phyloP scores from a whole-genome alignment of 352 stramenopile species.

The Phytopythium aichiense region DNA sequence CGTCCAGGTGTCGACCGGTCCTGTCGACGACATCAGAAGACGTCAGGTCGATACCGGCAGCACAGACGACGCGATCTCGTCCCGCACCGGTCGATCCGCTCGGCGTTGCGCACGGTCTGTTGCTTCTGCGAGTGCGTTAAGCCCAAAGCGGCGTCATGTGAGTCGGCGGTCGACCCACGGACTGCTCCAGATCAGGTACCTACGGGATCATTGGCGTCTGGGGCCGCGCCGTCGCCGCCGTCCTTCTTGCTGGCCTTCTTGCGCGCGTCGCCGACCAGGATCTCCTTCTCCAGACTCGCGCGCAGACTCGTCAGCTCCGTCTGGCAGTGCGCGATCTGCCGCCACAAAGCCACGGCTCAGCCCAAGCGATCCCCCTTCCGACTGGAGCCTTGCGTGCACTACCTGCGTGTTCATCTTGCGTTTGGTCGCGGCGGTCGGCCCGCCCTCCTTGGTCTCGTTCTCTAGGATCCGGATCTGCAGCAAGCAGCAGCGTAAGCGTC shows the following conservation, averaged over 20 bases:
- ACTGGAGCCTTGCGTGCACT: background rate
- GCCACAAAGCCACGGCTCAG: background rate
- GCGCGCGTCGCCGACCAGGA: slow-evolving; percentile 44
- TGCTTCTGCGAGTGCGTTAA: slow-evolving; percentile 25
- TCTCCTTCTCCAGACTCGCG: slow-evolving; percentile 52
- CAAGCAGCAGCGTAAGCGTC: slow-evolving; percentile 9
- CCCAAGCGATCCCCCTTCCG: background rate
- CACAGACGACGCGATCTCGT: background rate
- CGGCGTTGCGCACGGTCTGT: slow-evolving; percentile 35
- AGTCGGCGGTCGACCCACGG: background rate
- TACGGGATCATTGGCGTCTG: slow-evolving; percentile 18
- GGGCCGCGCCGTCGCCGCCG: background rate
- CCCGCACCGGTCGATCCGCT: slow-evolving; percentile 38
- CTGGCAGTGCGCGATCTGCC: slow-evolving; percentile 33
- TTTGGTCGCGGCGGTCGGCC: slow-evolving; percentile 20
- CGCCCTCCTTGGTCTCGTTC: slow-evolving; percentile 42
- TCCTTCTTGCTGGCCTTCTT: slow-evolving; percentile 13
- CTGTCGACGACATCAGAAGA: slow-evolving; percentile 15
- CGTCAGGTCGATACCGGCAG: background rate
- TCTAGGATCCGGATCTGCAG: slow-evolving; percentile 57
- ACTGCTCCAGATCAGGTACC: background rate
- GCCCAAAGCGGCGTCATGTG: background rate
- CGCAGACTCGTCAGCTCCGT: slow-evolving; percentile 46
- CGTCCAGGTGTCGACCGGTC: slow-evolving; percentile 63
- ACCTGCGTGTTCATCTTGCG: slow-evolving; percentile 46